Base-by-base conservation (phyloP, 2,329 filamentous ascomycete genomes). In the Diaporthe humulicola region DNA sequence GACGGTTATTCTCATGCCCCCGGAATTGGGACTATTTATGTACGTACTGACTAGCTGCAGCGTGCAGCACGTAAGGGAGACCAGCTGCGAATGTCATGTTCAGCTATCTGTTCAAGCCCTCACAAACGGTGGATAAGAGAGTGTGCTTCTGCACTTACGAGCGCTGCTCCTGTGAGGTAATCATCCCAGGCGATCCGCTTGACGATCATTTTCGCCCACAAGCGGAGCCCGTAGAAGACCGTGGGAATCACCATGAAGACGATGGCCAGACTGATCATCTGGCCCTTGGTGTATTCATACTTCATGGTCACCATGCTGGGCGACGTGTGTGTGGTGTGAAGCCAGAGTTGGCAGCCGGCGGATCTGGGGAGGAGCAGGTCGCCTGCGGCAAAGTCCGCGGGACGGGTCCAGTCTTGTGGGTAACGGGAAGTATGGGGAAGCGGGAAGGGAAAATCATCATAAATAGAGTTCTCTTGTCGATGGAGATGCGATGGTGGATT, bases 201-300 rank as follows among this genome's bases (percentile, higher is more conserved):
- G 14, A 67, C 64, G 15, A 67, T 45, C 4, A 67, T 22, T 14
- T 50, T 54, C 8, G 64, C 64, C 64, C 64, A 67, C 9, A 67
- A 15, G 30, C 64, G 64, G 8, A 67, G 45, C 0, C 30, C 64
- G 15, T 67, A 67, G n/a, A 67, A 67, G 45, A 67, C 45, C 1
- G 30, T 52, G 1, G 64, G 45, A 38, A 67, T 67, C 15, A 67
- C 28, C 64, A 67, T 67, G 64, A 67, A 67, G 0, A 22, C 64
- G 19, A 67, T n/a, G 30, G 64, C 64, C 45, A 67, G 64, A 38
- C 64, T 22, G 45, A 67, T 67, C 64, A 67, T 67, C 64, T 67
- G 64, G 45, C 64, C 64, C 7, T 67, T 52, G 45, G 45, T 67
- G 33, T 67, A 67, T 14, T 67, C 61, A 50, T 67, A 30, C 25